phyloP scores from a whole-genome alignment of 441 rosid genomes.

The Adansonia madagascariensis region DNA sequence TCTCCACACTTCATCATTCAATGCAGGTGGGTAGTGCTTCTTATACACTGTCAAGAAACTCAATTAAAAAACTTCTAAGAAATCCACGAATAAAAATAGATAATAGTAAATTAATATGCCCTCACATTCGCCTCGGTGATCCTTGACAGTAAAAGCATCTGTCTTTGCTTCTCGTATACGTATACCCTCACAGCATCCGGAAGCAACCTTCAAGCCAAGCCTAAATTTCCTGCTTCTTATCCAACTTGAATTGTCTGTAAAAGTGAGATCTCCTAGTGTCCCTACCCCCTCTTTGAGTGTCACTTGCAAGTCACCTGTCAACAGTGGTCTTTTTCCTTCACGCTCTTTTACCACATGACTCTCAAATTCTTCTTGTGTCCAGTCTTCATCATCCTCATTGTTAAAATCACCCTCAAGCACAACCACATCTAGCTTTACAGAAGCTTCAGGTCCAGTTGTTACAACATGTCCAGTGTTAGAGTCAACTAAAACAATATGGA shows the following conservation, averaged over 20 bases:
- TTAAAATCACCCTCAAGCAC: slow-evolving; percentile 98
- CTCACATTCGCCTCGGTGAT: slow-evolving; percentile 96
- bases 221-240: slow-evolving; percentile 95
- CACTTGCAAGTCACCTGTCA: slow-evolving; percentile 85
- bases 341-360: slow-evolving; percentile 94
- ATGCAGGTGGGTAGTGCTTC: slow-evolving; percentile 95
- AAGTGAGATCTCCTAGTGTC: slow-evolving; percentile 84
- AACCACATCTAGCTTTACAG: slow-evolving; percentile 73
- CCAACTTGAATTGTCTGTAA: slow-evolving; percentile 99
- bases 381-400: slow-evolving; percentile 85
- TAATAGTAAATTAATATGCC: slow-evolving; percentile 9
- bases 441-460: slow-evolving; percentile 85
- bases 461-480: slow-evolving; percentile 69
- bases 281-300: slow-evolving; percentile 97
- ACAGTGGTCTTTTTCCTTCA: slow-evolving; percentile 91
- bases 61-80: background rate
- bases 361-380: slow-evolving; percentile 94
- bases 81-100: slow-evolving; percentile 14
- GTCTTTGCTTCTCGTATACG: slow-evolving; percentile 95
- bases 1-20: slow-evolving; percentile 95
- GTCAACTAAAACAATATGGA: slow-evolving; percentile 81
- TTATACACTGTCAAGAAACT: slow-evolving; percentile 70
- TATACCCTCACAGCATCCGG: slow-evolving; percentile 73
- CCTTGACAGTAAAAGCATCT: slow-evolving; percentile 94
- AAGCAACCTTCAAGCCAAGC: slow-evolving; percentile 78